Base-by-base conservation (phyloP, 176 grass and related monocot species). In the Musa troglodytarum region DNA sequence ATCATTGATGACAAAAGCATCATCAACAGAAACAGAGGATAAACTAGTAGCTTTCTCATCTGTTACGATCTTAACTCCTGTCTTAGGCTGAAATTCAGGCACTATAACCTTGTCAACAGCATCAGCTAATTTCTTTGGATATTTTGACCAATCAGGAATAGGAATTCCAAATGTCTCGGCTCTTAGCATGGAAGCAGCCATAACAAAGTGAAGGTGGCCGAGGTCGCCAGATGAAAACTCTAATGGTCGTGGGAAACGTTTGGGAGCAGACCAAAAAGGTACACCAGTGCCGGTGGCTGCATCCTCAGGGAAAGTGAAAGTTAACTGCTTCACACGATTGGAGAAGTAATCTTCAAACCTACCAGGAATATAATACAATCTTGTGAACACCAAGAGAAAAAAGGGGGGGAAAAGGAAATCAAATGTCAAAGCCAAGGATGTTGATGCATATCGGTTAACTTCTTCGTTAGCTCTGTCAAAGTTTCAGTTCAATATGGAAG, bases 261-360 rank as follows among this genome's bases (percentile, higher is more conserved):
- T 92, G 49, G 92, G 92, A 72, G 92, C 87, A 75, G 89, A 92
- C 93, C 87, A 96, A 76, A 96, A 96, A 69, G 89, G 87, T 78
- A 81, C 77, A 74, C 89, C 92, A 69, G 89, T 89, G 81, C 89
- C 92, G 58, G 85, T 96, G 76, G 81, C 77, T 20, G 87, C 85
- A 28, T 92, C 85, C 81, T 96, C 87, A 22, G 89, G 93, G 84
- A 96, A 96, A 49, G 93, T 92, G 77, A 81, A 92, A 0, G 93
- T 90, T 70, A 92, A 82, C 72, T 92, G 92, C 76, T 96, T 96
- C 73, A 96, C 83, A 69, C 87, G 85, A 80, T 82, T 86, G 51
- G 83, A 80, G 63, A 82, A 92, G 86, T 92, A 92, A 82, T 96
- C 89, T 72, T 96, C 92, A 82, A 96, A 96, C 83, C 87, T 96